These are phyloP conservation scores for Fragaria nilgerrensis DNA, from an alignment of 306 rosid genomes.

Conservation along the genomic window DNA sequence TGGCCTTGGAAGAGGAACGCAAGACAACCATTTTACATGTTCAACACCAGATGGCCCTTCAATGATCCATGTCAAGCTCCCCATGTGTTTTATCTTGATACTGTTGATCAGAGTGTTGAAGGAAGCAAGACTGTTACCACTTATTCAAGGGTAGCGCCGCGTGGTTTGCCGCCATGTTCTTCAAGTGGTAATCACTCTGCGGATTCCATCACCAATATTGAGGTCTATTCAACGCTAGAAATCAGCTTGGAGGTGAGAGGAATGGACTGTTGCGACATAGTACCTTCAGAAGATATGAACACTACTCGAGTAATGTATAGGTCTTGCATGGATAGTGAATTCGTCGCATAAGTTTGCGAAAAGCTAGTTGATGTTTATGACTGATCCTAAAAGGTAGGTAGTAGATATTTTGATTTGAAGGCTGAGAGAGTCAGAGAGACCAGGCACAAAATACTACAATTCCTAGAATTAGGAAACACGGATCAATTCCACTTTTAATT, in stretches of 20 bases:
- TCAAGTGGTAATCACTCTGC: slow-evolving; percentile 38
- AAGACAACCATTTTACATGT: slow-evolving; percentile 37
- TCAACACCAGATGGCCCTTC: slow-evolving; percentile 38
- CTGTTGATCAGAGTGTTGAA: slow-evolving; percentile 4
- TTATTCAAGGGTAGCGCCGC: slow-evolving; percentile 26
- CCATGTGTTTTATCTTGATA: slow-evolving; percentile 37
- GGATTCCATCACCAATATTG: slow-evolving; percentile 32
- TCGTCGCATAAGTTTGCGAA: slow-evolving; percentile 25
- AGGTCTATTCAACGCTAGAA: slow-evolving; percentile 31
- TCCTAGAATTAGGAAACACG: no score
- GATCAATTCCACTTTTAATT: no score
- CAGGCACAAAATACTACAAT: no score
- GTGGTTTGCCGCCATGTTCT: slow-evolving; percentile 35
- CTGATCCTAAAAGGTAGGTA: neutral
- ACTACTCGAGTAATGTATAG: slow-evolving; percentile 39
- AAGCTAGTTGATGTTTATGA: neutral
- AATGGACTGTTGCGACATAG: slow-evolving; percentile 46
- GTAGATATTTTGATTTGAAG: no score
- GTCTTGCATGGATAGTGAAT: slow-evolving; percentile 36
- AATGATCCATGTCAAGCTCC: slow-evolving; percentile 47
- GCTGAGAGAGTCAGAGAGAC: no score
- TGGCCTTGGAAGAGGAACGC: slow-evolving; percentile 25
- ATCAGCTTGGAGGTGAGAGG: slow-evolving; percentile 30
- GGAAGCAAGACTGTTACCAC: slow-evolving; percentile 16
- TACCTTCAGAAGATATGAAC: neutral